Conservation (phyloP, 108 stramenopile genomes). For the Phaeodactylum tricornutum region DNA sequence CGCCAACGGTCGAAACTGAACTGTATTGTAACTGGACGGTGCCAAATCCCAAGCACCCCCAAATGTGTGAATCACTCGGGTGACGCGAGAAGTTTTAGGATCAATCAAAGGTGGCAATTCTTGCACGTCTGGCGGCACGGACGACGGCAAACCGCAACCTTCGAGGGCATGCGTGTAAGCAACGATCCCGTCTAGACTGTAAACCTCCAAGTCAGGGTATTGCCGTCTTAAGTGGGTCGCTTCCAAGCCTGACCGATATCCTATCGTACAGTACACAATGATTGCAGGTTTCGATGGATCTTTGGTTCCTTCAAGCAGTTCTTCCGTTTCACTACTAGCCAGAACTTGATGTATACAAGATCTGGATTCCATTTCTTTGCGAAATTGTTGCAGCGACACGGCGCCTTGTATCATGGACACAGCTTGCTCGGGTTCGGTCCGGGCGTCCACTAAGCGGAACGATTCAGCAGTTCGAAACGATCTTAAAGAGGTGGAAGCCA, state of each 20-base stretch:
- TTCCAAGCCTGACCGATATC: constrained; percentile 50
- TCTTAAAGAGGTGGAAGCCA: too few relatives aligned
- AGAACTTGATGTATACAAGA: too few relatives aligned
- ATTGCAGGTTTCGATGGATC: constrained; percentile 9
- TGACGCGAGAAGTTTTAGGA: not conserved
- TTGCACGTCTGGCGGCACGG: not conserved
- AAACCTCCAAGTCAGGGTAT: constrained; percentile 3
- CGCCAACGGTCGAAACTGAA: too few relatives aligned
- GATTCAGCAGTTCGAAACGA: too few relatives aligned
- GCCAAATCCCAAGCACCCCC: constrained; percentile 1
- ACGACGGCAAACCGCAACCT: not conserved
- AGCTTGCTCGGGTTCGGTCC: constrained; percentile 13
- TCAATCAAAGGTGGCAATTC: not conserved
- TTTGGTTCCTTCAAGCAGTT: too few relatives aligned
- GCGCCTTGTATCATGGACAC: constrained; percentile 41
- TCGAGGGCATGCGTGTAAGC: constrained; percentile 17
- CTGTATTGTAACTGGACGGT: too few relatives aligned
- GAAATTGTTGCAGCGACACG: constrained; percentile 28
- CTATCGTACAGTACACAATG: constrained; percentile 50
- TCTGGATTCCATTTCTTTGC: constrained; percentile 5
- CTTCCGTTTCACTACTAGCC: too few relatives aligned
- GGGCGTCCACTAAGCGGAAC: constrained; percentile 33
- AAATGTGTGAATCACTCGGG: constrained; percentile 2
- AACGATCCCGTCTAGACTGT: constrained; percentile 18
- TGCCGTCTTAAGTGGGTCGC: constrained; percentile 8